These are phyloP conservation scores for Lachnellula hyalina DNA, from an alignment of 2,329 filamentous ascomycete genomes.

Conservation along the genomic window DNA sequence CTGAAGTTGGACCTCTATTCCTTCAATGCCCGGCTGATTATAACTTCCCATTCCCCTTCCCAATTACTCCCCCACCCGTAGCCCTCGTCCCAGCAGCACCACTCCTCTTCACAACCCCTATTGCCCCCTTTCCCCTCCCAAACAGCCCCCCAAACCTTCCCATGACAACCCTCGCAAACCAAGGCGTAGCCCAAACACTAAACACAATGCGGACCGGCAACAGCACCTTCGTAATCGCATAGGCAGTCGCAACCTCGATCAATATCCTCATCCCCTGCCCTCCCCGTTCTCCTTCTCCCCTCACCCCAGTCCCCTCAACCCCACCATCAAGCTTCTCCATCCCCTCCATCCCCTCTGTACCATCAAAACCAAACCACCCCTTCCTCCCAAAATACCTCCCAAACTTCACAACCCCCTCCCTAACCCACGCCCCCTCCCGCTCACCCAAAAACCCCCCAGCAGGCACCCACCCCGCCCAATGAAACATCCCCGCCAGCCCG, in stretches of 20 bases:
- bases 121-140: not conserved
- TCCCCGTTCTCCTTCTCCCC: constrained; percentile 18
- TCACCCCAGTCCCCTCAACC: constrained; percentile 27
- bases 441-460: constrained; percentile 39
- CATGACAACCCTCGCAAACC: constrained; percentile 71
- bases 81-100: constrained; percentile 1
- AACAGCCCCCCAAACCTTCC: constrained; percentile 34
- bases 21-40: not conserved
- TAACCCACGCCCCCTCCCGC: constrained; percentile 5
- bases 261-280: constrained; percentile 37
- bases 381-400: constrained; percentile 72
- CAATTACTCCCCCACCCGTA: constrained; percentile 5
- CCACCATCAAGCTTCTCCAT: constrained; percentile 6
- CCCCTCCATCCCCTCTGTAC: constrained; percentile 29
- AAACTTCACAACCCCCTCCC: constrained; percentile 58
- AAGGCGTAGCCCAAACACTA: constrained; percentile 86
- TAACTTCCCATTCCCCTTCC: not conserved
- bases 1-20: no score
- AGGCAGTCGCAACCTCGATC: constrained; percentile 75
- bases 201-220: constrained; percentile 69
- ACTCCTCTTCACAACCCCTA: not conserved
- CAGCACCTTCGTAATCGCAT: constrained; percentile 81
- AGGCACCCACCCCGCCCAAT: constrained; percentile 73
- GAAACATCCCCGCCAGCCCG: constrained; percentile 69
- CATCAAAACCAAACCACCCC: constrained; percentile 67